A percentile compares a stretch with the other conserved stretches of the same genome.
Conservation (phyloP, 1,139 yeast species). For the Chernovozyma aurita region DNA sequence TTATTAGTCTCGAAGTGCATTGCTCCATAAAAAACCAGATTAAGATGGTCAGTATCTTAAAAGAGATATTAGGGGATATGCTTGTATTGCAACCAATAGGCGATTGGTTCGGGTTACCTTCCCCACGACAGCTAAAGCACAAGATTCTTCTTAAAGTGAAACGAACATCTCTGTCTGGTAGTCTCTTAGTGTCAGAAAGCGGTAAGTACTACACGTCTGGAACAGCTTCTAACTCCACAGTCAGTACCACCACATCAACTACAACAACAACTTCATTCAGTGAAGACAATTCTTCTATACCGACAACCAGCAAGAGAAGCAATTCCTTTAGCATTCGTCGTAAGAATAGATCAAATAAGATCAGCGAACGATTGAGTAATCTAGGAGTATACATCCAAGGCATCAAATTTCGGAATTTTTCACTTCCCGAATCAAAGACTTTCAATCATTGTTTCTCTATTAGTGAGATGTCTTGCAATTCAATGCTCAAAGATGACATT, state of each 20-base stretch:
- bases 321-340: constrained; percentile 19
- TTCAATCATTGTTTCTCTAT: constrained; percentile 82
- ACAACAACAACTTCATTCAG: constrained; percentile 43
- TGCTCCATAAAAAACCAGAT: constrained; percentile 66
- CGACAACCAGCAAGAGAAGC: constrained; percentile 9
- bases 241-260: constrained; percentile 16
- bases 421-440: constrained; percentile 81
- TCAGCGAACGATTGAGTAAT: constrained; percentile 47
- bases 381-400: constrained; percentile 73
- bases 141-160: constrained; percentile 76
- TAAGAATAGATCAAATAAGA: no score
- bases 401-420: constrained; percentile 71
- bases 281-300: constrained; percentile 31
- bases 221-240: no score
- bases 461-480: constrained; percentile 64
- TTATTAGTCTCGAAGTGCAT: constrained; percentile 82
- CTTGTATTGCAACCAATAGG: constrained; percentile 44
- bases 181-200: no score
- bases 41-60: constrained; percentile 48
- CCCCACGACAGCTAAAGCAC: constrained; percentile 68
- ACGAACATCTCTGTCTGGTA: no score
- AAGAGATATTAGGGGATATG: constrained; percentile 54
- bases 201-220: no score
- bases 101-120: constrained; percentile 43
- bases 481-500: constrained; percentile 58